Base-by-base conservation (phyloP, 2,329 filamentous ascomycete genomes). In the Escovopsis sp. region DNA sequence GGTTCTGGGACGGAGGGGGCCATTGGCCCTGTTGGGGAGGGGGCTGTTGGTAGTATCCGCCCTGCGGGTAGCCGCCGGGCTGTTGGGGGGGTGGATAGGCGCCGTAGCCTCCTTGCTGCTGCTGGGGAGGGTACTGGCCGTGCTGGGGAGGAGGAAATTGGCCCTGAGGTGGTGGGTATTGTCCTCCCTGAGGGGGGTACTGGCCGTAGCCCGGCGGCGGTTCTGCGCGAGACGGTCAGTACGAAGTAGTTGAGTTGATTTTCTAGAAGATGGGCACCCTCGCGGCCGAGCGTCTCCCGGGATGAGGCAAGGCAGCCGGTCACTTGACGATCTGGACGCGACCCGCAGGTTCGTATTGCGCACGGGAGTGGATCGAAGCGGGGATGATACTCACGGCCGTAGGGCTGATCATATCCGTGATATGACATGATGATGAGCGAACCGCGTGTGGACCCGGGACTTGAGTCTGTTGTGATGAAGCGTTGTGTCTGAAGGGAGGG, bases 161-260 rank as follows among this genome's bases (percentile, higher is more conserved):
- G 13, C 35, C 42, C n/a, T 42, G 40, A 13, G 24, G 36, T 13
- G 36, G 20, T 41, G 49, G 50, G 15, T 48, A 51, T 34, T 53
- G 50, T 14, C 48, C 51, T 29, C 43, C 48, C 31, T 48, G 49
- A 30, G 56, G 54, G 4, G 57, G 61, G 40, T 60, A 55, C 32
- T 60, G 60, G 33, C 60, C 59, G 48, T 66, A 65, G 48, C 61
- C 63, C 32, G 58, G 60, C 36, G 54, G 53, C 25, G 51, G 59
- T 40, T 61, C 58, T 57, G 44, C 15, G 39, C 14, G 32, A 31
- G 41, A 15, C 37, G 39, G 47, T 54, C 37, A 51, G 50, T 13
- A 16, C 5, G 5, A 3, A 11, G 27, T 9, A 7, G 27, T 30
- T 7, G 7, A 30, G 27, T 4, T 6, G 25, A 9, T 27, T 9